These are phyloP conservation scores for Candida rishiriensis DNA, from an alignment of 805 yeast species.

Conservation along the genomic window DNA sequence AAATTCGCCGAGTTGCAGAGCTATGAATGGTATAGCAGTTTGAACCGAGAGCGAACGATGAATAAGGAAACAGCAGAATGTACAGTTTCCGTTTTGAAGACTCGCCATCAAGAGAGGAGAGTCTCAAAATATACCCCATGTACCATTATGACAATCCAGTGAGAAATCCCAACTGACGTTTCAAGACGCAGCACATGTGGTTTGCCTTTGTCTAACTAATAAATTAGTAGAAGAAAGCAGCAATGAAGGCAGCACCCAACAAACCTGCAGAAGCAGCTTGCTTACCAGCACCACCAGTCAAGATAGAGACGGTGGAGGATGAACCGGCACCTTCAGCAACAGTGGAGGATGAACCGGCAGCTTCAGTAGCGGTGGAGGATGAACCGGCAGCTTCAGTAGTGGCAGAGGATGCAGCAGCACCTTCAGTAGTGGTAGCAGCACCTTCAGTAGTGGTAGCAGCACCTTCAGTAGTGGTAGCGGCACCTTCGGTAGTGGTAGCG, in stretches of 20 bases:
- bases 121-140: too few species aligned
- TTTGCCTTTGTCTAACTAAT: too few species aligned
- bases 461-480: constrained; percentile 5
- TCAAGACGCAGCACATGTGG: too few species aligned
- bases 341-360: constrained; percentile 11
- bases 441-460: constrained; percentile 3
- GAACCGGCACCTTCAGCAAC: constrained; percentile 9
- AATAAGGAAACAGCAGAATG: too few species aligned
- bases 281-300: constrained; percentile 21
- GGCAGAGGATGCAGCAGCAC: constrained; percentile 3
- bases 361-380: constrained; percentile 9
- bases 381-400: constrained; percentile 3
- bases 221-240: constrained; percentile 20
- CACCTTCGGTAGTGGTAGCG: constrained; percentile 3
- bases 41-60: too few species aligned
- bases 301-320: constrained; percentile 12
- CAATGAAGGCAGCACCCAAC: constrained; percentile 21
- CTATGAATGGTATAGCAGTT: too few species aligned
- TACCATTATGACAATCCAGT: too few species aligned
- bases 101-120: too few species aligned
- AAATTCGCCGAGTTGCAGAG: too few species aligned
- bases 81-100: too few species aligned
- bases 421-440: constrained; percentile 4
- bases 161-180: too few species aligned
- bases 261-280: constrained; percentile 20